Evolutionary conservation across 495 filamentous ascomycete genomes (phyloP), one percentile per base, ranked within the genome.

Genomic region (Tuber borchii): DNA sequence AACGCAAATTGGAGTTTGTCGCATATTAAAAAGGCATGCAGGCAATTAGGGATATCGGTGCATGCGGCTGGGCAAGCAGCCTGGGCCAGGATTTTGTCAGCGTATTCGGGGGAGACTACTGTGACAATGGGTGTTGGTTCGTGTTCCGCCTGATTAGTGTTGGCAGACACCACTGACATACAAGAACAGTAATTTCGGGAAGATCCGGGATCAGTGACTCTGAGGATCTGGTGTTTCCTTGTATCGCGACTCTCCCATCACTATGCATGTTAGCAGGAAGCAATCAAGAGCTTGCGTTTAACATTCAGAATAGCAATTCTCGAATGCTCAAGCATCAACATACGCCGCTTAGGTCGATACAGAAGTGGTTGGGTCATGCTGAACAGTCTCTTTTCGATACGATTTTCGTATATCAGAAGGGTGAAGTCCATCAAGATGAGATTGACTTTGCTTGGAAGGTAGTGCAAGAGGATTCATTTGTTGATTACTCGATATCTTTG

Each of bases 401-500:
- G 0, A 83, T 96, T 43, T 89, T 96, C 81, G 90, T 90, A 0
- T 95, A 92, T 81, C 93, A 94, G 79, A 93, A 92, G 76, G 73
- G 71, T 0, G 69, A 74, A 0, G 72, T 71, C 0, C 51, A 56
- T 9, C 46, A 76, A 5, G 74, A 79, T 22, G 79, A 83, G 7
- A 1, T 45, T 16, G 26, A 73, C 3, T 69, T 74, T 16, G 70
- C 78, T 1, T 90, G 88, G 88, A 82, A 86, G 42, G 73, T 88
- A 14, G 75, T 87, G 22, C 84, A 87, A 70, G 90, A 90, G 75
- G 84, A 86, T 74, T 88, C 88, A 71, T 86, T 84, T 20, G 87
- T 88, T 56, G 88, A 91, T 82, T 94, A 92, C 81, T 83, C 89
- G 2, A 82, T 93, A 6, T 94, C 93, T 0, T 82, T 96, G 8